A percentile compares a stretch with the other conserved stretches of the same genome.
phyloP scores from a whole-genome alignment of 495 filamentous ascomycete genomes.

The Apodospora peruviana region DNA sequence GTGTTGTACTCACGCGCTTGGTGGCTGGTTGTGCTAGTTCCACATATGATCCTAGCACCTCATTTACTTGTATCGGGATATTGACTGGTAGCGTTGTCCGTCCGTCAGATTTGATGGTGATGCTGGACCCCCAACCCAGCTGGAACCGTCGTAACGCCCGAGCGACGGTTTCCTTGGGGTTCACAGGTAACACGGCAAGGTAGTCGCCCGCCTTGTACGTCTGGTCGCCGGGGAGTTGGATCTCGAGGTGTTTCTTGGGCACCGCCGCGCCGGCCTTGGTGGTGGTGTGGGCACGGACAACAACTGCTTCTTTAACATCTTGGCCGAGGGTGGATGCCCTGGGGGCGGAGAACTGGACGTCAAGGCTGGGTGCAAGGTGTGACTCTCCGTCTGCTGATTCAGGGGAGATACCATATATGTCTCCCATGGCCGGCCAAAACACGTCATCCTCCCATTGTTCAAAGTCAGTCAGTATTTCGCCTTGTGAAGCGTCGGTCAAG shows the following conservation, averaged over 20 bases:
- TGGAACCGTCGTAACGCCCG: slow-evolving; percentile 46
- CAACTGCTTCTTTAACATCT: slow-evolving; percentile 57
- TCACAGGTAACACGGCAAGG: slow-evolving; percentile 66
- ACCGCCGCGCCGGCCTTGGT: slow-evolving; percentile 50
- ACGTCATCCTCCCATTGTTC: slow-evolving; percentile 62
- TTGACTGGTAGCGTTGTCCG: slow-evolving; percentile 54
- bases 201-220: slow-evolving; percentile 71
- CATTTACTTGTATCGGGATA: slow-evolving; percentile 52
- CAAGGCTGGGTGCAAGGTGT: slow-evolving; percentile 26
- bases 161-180: slow-evolving; percentile 52
- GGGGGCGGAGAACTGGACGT: slow-evolving; percentile 54
- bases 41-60: slow-evolving; percentile 63
- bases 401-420: slow-evolving; percentile 33
- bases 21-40: slow-evolving; percentile 68
- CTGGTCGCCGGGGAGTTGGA: slow-evolving; percentile 60
- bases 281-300: slow-evolving; percentile 50
- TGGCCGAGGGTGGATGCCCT: slow-evolving; percentile 59
- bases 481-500: slow-evolving; percentile 54
- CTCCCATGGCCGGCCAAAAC: slow-evolving; percentile 61
- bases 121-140: slow-evolving; percentile 58
- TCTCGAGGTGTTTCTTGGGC: slow-evolving; percentile 59
- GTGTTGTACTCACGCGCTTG: slow-evolving; percentile 29
- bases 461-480: slow-evolving; percentile 65
- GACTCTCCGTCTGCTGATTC: slow-evolving; percentile 8
- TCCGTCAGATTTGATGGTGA: slow-evolving; percentile 37